These are phyloP conservation scores for Escallonia rubra DNA, from an alignment of 129 eudicot species.

Conservation along the genomic window DNA sequence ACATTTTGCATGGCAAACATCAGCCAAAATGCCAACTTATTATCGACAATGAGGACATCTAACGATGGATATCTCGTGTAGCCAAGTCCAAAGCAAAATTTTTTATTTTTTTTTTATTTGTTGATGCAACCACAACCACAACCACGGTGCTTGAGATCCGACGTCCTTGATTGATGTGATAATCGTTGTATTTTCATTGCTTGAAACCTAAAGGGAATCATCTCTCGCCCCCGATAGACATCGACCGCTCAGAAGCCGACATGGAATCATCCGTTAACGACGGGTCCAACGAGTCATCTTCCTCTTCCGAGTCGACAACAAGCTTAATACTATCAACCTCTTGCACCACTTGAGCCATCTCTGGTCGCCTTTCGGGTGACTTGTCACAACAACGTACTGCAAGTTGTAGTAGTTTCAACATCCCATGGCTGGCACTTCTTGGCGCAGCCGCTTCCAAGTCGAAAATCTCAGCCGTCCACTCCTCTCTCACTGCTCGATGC, in stretches of 20 bases:
- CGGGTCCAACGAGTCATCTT: constrained; percentile 50
- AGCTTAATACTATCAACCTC: constrained; percentile 51
- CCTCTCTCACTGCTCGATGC: constrained; percentile 79
- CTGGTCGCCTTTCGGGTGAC: constrained; percentile 57
- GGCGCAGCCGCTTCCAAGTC: constrained; percentile 59
- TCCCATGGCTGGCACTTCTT: constrained; percentile 52
- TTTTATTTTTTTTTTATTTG: too few relatives aligned
- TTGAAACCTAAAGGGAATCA: neutral
- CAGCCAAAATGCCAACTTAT: too few relatives aligned
- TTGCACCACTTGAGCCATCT: constrained; percentile 45
- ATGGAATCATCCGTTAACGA: constrained; percentile 67
- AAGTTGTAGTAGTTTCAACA: constrained; percentile 47
- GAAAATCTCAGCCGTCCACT: constrained; percentile 91
- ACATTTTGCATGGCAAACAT: too few relatives aligned
- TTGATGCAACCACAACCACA: too few relatives aligned
- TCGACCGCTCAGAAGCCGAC: constrained; percentile 42
- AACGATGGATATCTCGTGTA: neutral
- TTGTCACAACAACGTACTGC: constrained; percentile 69
- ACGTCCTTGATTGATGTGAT: too few relatives aligned
- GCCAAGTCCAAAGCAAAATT: constrained; percentile 10
- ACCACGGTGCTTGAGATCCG: too few relatives aligned
- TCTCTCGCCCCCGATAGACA: constrained; percentile 10
- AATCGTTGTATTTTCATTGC: neutral
- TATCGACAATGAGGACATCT: too few relatives aligned
- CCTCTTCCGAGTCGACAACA: constrained; percentile 50